These are phyloP conservation scores for Aureoboletus auriporus DNA, from an alignment of 768 basidiomycete species.

Conservation along the genomic window DNA sequence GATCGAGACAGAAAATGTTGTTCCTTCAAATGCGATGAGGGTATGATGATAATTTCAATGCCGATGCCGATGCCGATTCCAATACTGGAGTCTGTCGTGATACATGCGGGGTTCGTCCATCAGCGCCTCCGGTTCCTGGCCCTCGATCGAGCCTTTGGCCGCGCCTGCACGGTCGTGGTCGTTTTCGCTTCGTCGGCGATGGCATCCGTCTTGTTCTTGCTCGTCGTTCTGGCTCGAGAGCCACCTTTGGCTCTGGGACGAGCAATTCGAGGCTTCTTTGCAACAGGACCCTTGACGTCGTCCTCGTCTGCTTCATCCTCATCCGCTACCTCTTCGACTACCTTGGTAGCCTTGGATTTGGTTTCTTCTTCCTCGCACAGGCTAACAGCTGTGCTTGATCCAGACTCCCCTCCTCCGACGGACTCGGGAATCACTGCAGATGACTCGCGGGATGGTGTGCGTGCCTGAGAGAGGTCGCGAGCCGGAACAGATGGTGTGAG, in stretches of 20 bases:
- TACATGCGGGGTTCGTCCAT: constrained; percentile 10
- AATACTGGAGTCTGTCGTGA: constrained; percentile 12
- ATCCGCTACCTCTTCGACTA: constrained; percentile 8
- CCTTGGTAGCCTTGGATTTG: constrained; percentile 18
- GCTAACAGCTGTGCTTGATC: constrained; percentile 32
- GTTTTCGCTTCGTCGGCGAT: constrained; percentile 13
- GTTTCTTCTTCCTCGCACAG: constrained; percentile 25
- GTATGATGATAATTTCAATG: constrained; percentile 22
- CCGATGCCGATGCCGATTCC: constrained; percentile 11
- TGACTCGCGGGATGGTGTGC: constrained; percentile 22
- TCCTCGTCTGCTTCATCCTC: constrained; percentile 16
- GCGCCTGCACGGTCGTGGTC: constrained; percentile 21
- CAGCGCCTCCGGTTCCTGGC: constrained; percentile 28
- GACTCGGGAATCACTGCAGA: constrained; percentile 24
- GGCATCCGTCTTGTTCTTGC: constrained; percentile 14
- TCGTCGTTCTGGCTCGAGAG: constrained; percentile 14
- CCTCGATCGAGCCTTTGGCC: constrained; percentile 30
- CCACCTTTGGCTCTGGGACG: constrained; percentile 22
- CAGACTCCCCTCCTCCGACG: constrained; percentile 24
- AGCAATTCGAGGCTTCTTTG: constrained; percentile 19
- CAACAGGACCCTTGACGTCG: constrained; percentile 4
- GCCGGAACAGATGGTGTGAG: constrained; percentile 25
- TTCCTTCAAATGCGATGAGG: constrained; percentile 17
- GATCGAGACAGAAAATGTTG: constrained; percentile 17
- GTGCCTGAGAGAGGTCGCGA: constrained; percentile 18